Percentiles rank a stretch among this genome's conserved stretches.
phyloP scores from a whole-genome alignment of 306 rosid genomes.

The Inga laurina region DNA sequence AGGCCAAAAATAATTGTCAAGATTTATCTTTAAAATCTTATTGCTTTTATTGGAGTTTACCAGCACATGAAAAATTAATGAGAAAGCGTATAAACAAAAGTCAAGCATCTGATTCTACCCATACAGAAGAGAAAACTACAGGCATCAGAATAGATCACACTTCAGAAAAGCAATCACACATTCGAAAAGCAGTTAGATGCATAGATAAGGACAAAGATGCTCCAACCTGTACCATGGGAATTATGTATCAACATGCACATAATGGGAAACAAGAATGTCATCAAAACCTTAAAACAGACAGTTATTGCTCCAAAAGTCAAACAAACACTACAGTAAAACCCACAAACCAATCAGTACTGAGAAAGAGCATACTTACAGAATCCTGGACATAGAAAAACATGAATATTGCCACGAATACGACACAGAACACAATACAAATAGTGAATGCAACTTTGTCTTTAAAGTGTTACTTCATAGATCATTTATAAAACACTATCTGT shows the following conservation, averaged over 20 bases:
- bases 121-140: neutral
- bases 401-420: neutral
- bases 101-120: slow-evolving; percentile 4
- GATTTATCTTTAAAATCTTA: neutral
- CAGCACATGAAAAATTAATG: neutral
- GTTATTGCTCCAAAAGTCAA: slow-evolving; percentile 22
- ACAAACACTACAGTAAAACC: neutral
- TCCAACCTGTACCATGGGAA: slow-evolving; percentile 10
- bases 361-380: neutral
- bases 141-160: neutral
- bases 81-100: neutral
- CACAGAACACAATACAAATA: neutral
- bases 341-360: neutral
- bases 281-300: neutral
- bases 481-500: neutral
- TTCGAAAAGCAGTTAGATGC: neutral
- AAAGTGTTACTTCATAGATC: neutral
- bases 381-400: neutral
- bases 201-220: neutral
- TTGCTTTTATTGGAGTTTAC: neutral
- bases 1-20: neutral
- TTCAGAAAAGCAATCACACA: neutral
- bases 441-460: neutral
- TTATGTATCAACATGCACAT: slow-evolving; percentile 30
- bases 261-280: slow-evolving; percentile 33